Evolutionary conservation across 148 eudicot species (phyloP).

Genomic region (Salicornia ramosissima): DNA sequence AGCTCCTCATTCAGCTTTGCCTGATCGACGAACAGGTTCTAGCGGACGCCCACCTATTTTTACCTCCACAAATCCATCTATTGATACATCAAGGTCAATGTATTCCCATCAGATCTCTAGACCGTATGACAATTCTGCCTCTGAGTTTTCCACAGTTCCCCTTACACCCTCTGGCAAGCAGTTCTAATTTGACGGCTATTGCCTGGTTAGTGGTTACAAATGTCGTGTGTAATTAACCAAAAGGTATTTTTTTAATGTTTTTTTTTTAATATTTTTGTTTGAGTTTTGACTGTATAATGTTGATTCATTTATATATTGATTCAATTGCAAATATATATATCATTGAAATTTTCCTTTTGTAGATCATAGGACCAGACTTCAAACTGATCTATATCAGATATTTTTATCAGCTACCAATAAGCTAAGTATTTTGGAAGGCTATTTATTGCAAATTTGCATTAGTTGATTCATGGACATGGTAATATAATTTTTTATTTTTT

Average conservation of each 20-base stretch:
- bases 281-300: conserved; percentile 11
- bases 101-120: conserved; percentile 34
- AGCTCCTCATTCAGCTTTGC: conserved; percentile 19
- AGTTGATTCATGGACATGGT: no score
- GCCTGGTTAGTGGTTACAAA: conserved; percentile 35
- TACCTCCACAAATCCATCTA: conserved; percentile 34
- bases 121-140: conserved; percentile 47
- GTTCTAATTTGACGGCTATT: conserved; percentile 27
- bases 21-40: conserved; percentile 32
- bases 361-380: background rate
- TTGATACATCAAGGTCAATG: conserved; percentile 31
- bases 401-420: background rate
- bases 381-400: background rate
- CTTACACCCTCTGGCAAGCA: conserved; percentile 61
- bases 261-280: background rate
- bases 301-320: conserved; percentile 35
- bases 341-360: background rate
- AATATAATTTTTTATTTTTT: no score
- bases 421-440: no score
- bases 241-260: conserved; percentile 23
- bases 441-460: no score
- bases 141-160: conserved; percentile 96
- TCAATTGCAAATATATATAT: conserved; percentile 31
- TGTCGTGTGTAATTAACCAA: conserved; percentile 37
- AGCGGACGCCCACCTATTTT: conserved; percentile 31